Conservation (phyloP, 257 asterid genomes). For the Nyctanthes arbortristis region DNA sequence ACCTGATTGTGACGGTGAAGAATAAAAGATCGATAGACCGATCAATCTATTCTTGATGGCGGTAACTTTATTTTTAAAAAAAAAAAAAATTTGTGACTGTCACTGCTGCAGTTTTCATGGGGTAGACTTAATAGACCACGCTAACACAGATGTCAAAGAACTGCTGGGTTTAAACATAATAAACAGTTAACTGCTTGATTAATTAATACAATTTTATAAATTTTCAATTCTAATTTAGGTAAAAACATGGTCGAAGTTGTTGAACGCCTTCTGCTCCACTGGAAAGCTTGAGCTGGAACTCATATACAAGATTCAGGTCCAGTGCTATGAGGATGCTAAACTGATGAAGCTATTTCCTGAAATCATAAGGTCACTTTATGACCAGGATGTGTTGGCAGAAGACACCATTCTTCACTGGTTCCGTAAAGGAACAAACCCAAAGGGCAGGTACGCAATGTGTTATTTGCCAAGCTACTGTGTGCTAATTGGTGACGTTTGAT, state of each 20-base stretch:
- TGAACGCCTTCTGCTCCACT: slow-evolving; percentile 80
- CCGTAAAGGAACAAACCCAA: slow-evolving; percentile 83
- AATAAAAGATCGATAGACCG: no score
- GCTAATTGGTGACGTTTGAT: background rate
- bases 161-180: background rate
- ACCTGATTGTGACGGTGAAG: no score
- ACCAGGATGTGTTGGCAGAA: slow-evolving; percentile 94
- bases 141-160: no score
- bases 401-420: slow-evolving; percentile 97
- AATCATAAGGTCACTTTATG: slow-evolving; percentile 85
- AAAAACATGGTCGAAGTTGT: slow-evolving; percentile 79
- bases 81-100: background rate
- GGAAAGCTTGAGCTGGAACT: slow-evolving; percentile 95
- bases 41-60: no score
- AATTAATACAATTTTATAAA: background rate
- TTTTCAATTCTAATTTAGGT: slow-evolving; percentile 47
- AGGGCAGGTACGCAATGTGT: slow-evolving; percentile 70
- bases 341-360: slow-evolving; percentile 97
- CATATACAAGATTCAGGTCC: slow-evolving; percentile 89
- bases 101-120: background rate
- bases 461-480: background rate
- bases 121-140: no score
- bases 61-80: no score
- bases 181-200: slow-evolving; percentile 9
- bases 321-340: slow-evolving; percentile 96